Base-by-base conservation (phyloP, 78 protist genomes). In the Dictyostelium firmibasis region DNA sequence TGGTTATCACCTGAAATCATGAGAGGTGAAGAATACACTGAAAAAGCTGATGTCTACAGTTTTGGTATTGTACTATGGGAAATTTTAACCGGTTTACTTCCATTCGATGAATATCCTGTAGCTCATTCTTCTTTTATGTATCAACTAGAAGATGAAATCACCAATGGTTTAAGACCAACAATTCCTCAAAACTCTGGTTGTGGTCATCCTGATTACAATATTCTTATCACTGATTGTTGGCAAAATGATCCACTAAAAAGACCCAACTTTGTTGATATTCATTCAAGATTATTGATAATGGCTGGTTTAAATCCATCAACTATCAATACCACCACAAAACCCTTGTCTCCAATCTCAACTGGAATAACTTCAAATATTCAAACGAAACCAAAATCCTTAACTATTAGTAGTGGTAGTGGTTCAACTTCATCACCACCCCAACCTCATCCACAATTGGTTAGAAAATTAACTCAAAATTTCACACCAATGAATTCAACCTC, bases 1-100 rank as follows among this genome's bases (percentile, higher is more conserved):
- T 95, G 97, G 97, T 53, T 95, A 62, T 87, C 97, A 11, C 97
- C 97, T 2, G 97, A 95, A n/a, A 85, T 95, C 23, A 89, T 95
- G 93, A 60, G 91, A 8, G 91, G 86, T 53, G 92, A 95, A 70
- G 97, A 95, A 36, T 85, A 75, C 64, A 95, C 97, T 38, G 93
- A 76, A 43, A 88, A 86, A 16, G 88, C 95, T 2, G 97, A 96
- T 81, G 96, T 96, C 50, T 96, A 91, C 79, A 77, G 91, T 36
- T 96, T 81, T 57, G 97, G 96, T 57, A 47, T 91, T 18, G 60
- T 96, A 23, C 64, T 96, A 0, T 96, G 95, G 95, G 91, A 85
- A 41, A 79, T 94, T 75, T 43, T 87, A n/a, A 94, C 97, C 20
- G 91, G 93, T 50, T 27, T 83, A 4, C 38, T 75, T 9, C 97